Evolutionary conservation across 768 basidiomycete species (phyloP), one percentile per base, ranked within the genome.

Genomic region (Tricholoma furcatifolium): DNA sequence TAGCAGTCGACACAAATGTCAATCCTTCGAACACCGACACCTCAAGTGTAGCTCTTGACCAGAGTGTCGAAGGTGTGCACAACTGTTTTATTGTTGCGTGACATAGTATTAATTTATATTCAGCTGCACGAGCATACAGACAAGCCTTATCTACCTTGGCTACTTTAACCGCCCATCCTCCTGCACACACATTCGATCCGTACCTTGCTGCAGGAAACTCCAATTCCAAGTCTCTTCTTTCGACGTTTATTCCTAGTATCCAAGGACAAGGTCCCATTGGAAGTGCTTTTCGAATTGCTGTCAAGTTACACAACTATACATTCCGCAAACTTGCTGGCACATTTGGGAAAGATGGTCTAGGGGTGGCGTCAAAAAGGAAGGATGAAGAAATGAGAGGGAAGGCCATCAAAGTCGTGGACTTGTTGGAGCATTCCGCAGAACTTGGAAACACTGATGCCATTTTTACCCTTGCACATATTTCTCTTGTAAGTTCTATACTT

Each of bases 221-320:
- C 15, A 72, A 70, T 42, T 66, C 78, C 2, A 74, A 71, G 53
- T 85, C 84, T 12, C 69, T 88, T 32, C 68, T 91, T 15, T 82
- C 84, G 2, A 78, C 82, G 0, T 75, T 91, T 48, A 70, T 90
- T 11, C 89, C 91, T 0, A 87, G 78, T 59, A 69, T 81, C 18
- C 88, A 91, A 64, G 88, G 87, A 2, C 87, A 87, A 66, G 89
- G 88, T 3, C 90, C 91, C 6, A 65, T 92, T 31, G 87, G 84
- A 23, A 87, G 81, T 57, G 75, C 79, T 4, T 62, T 89, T 43
- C 85, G 91, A 30, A 87, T 91, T 67, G 70, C 73, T 2, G 66
- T 83, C 59, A 87, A 84, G 62, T 70, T 93, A 24, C 80, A 84
- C 50, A 79, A 85, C 50, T 79, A 86, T 46, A 68, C 80, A 14